These are phyloP conservation scores for Xylaria cubensis DNA, from an alignment of 495 filamentous ascomycete species.

Conservation along the genomic window DNA sequence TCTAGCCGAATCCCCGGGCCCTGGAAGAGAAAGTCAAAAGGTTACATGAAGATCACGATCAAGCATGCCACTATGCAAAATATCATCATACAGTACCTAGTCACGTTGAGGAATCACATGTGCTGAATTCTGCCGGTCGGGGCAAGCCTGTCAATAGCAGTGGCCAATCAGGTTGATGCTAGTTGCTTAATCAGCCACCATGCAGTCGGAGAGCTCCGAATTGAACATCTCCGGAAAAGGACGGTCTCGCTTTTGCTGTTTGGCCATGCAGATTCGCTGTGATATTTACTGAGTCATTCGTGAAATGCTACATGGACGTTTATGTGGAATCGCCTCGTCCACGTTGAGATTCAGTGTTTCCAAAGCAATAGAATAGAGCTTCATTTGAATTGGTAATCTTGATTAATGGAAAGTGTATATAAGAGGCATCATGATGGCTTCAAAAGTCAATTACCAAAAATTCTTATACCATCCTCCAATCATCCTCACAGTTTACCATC, in stretches of 20 bases:
- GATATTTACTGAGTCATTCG: background rate
- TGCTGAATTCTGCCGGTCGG: background rate
- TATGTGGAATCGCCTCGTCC: slow-evolving; percentile 13
- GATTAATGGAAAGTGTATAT: background rate
- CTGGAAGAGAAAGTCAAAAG: background rate
- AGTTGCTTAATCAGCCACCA: slow-evolving; percentile 1
- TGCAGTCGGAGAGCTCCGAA: background rate
- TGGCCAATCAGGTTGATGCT: background rate
- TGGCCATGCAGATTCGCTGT: background rate
- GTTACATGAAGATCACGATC: background rate
- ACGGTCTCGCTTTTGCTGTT: background rate
- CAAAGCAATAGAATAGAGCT: background rate
- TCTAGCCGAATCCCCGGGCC: background rate
- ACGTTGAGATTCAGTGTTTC: slow-evolving; percentile 3
- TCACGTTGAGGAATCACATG: background rate
- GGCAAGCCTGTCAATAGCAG: background rate
- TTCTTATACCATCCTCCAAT: background rate
- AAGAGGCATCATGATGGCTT: background rate
- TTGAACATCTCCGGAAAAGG: slow-evolving; percentile 4
- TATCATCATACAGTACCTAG: background rate
- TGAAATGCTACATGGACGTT: background rate
- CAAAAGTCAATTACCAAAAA: background rate
- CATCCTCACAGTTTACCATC: background rate
- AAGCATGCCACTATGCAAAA: background rate
- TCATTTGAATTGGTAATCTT: background rate